These are phyloP conservation scores for Meyerozyma smithsonii DNA, from an alignment of 1,139 yeast species.

Conservation along the genomic window DNA sequence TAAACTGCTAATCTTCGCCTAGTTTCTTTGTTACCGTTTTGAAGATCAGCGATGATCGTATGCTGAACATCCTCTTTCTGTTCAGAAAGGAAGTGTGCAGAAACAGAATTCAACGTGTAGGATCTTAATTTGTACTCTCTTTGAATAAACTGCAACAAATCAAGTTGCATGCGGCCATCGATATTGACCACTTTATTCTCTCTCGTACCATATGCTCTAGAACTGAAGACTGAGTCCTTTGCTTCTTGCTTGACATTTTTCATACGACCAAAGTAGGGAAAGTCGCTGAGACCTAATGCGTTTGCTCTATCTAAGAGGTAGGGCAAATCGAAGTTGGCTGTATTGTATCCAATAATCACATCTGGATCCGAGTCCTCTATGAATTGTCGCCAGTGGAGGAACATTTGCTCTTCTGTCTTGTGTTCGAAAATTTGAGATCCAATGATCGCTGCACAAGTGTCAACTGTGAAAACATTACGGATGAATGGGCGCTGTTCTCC, in stretches of 20 bases:
- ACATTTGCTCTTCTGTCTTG: slow-evolving; percentile 74
- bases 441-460: slow-evolving; percentile 87
- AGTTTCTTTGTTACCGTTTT: slow-evolving; percentile 87
- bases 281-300: slow-evolving; percentile 59
- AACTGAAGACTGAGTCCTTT: slow-evolving; percentile 79
- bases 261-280: slow-evolving; percentile 87
- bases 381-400: slow-evolving; percentile 81
- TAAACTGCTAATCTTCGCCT: slow-evolving; percentile 94
- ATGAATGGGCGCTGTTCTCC: slow-evolving; percentile 85
- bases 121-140: slow-evolving; percentile 93
- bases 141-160: slow-evolving; percentile 86
- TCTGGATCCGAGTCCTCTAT: slow-evolving; percentile 86
- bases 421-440: slow-evolving; percentile 87
- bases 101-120: slow-evolving; percentile 91
- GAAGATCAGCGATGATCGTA: slow-evolving; percentile 90
- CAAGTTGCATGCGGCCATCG: slow-evolving; percentile 95
- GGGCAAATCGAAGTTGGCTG: slow-evolving; percentile 92
- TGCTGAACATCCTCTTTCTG: slow-evolving; percentile 98
- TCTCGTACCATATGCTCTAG: slow-evolving; percentile 95
- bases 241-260: slow-evolving; percentile 64
- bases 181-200: slow-evolving; percentile 89
- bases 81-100: slow-evolving; percentile 89
- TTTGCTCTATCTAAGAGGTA: slow-evolving; percentile 83
- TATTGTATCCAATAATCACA: slow-evolving; percentile 94
- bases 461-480: slow-evolving; percentile 89